These are phyloP conservation scores for Stylosanthes scabra DNA, from an alignment of 331 rosid genomes.

Conservation along the genomic window DNA sequence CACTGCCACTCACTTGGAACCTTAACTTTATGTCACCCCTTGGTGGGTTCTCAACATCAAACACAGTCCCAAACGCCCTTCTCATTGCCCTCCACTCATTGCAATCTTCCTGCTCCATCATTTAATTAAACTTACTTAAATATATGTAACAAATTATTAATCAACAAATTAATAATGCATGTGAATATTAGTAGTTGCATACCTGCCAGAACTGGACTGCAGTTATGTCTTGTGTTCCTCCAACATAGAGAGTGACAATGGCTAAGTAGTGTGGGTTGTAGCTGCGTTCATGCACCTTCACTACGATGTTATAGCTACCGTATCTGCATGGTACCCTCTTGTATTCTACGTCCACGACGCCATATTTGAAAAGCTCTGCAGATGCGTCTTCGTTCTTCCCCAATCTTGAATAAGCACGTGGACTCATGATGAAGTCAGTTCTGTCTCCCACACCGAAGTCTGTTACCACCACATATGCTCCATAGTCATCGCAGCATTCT, in stretches of 20 bases:
- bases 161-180: background rate
- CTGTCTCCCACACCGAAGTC: constrained; percentile 89
- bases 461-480: constrained; percentile 75
- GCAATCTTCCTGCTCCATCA: constrained; percentile 42
- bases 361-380: constrained; percentile 57
- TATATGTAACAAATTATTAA: background rate
- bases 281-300: constrained; percentile 71
- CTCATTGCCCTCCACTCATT: constrained; percentile 61
- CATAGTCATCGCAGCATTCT: constrained; percentile 61
- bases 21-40: constrained; percentile 58
- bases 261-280: constrained; percentile 70
- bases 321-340: constrained; percentile 73
- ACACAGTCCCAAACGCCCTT: constrained; percentile 73
- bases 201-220: constrained; percentile 76
- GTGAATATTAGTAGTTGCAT: constrained; percentile 46
- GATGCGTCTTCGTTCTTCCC: constrained; percentile 54
- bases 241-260: constrained; percentile 48
- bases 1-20: constrained; percentile 61
- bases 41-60: constrained; percentile 73
- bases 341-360: constrained; percentile 87
- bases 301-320: constrained; percentile 45
- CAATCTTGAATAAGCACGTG: constrained; percentile 62
- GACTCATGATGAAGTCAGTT: constrained; percentile 81
- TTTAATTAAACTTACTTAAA: background rate
- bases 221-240: constrained; percentile 68